Percentiles rank a stretch among this genome's conserved stretches.
Evolutionary conservation across 169 alveolate genomes (phyloP).

Genomic region (Plasmodium gonderi): DNA sequence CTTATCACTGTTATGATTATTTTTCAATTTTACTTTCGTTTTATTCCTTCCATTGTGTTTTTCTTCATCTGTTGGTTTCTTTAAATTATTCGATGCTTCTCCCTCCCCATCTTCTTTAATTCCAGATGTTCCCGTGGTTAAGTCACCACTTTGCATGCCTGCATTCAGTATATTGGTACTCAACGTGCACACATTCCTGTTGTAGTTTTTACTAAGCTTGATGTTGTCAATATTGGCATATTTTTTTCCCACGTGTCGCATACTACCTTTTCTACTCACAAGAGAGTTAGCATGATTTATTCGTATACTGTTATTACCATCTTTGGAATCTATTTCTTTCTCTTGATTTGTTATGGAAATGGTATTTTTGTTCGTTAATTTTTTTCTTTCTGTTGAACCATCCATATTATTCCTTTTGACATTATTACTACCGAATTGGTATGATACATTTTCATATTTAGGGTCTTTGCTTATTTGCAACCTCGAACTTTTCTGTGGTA

Average conservation of each 20-base stretch:
- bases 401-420: not conserved
- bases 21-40: not conserved
- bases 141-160: not conserved
- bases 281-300: not conserved
- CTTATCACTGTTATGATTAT: not conserved
- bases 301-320: not conserved
- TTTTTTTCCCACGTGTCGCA: no score
- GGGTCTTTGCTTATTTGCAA: not conserved
- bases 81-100: not conserved
- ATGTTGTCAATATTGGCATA: no score
- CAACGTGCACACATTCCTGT: not conserved
- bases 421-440: not conserved
- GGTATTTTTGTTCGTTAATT: not conserved
- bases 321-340: not conserved
- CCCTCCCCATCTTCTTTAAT: not conserved
- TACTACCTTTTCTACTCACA: no score
- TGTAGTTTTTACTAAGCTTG: not conserved
- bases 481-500: not conserved
- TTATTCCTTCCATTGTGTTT: not conserved
- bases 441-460: not conserved
- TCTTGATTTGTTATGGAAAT: slow-evolving; percentile 5
- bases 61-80: not conserved
- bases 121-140: not conserved
- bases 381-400: not conserved
- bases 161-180: not conserved